Conservation (phyloP, 2,329 filamentous ascomycete species). For the Elsinoe perseae region DNA sequence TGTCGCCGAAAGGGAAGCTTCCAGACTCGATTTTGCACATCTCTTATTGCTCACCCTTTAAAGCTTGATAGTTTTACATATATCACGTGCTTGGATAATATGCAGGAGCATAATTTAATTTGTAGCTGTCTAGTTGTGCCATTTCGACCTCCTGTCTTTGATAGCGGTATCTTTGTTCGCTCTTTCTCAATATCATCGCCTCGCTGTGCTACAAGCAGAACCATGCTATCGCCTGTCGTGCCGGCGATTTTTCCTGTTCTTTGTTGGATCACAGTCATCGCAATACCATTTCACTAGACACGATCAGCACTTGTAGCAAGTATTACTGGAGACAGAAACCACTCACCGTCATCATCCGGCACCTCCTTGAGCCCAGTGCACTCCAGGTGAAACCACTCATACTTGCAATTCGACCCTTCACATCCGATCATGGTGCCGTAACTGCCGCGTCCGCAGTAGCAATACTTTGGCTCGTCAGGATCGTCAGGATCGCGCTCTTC, state of each 20-base stretch:
- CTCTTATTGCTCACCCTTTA: not conserved
- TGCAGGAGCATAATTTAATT: not conserved
- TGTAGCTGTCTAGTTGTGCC: not conserved
- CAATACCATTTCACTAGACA: constrained; percentile 24
- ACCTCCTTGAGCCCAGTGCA: constrained; percentile 56
- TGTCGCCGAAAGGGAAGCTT: constrained; percentile 12
- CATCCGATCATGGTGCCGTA: constrained; percentile 63
- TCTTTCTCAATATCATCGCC: not conserved
- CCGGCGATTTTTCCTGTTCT: constrained; percentile 8
- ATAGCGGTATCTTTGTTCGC: not conserved
- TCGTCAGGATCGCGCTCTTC: constrained; percentile 46
- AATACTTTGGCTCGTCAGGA: constrained; percentile 53
- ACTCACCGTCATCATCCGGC: constrained; percentile 44
- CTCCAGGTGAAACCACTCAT: constrained; percentile 61
- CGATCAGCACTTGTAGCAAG: constrained; percentile 13
- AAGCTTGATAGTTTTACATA: not conserved
- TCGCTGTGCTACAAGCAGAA: not conserved
- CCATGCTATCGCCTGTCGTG: constrained; percentile 10
- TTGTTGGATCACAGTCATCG: constrained; percentile 19
- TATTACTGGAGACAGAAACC: not conserved
- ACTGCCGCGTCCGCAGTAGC: constrained; percentile 57
- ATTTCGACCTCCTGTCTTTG: not conserved
- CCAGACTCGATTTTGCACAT: not conserved
- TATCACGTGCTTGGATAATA: too few species aligned
- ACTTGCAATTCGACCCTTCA: constrained; percentile 56